These are phyloP conservation scores for Aspergillus terreus DNA, from an alignment of 2,329 filamentous ascomycete species.

Conservation along the genomic window DNA sequence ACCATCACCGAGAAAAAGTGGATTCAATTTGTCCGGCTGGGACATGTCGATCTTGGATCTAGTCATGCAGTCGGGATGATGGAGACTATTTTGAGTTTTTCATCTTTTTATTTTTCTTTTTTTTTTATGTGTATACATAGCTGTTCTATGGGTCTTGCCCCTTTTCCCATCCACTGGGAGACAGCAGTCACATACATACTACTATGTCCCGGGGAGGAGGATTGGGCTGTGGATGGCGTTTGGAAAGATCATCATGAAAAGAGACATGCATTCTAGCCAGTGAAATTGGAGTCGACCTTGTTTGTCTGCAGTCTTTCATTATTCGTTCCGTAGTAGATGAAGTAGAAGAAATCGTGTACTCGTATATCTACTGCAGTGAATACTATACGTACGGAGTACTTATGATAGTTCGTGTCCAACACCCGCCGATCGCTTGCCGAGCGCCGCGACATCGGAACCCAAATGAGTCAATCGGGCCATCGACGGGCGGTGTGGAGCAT, in stretches of 20 bases:
- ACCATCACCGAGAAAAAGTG: background rate
- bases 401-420: no score
- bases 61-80: background rate
- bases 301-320: no score
- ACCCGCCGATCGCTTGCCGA: background rate
- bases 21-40: constrained; percentile 3
- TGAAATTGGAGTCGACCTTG: no score
- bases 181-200: no score
- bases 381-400: no score
- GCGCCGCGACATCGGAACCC: constrained; percentile 16
- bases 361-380: no score
- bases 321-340: no score
- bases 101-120: constrained; percentile 6
- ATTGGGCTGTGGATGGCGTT: no score
- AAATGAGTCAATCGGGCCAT: constrained; percentile 16
- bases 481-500: background rate
- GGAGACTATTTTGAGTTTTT: constrained; percentile 2
- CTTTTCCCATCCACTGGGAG: background rate
- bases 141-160: background rate
- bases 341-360: no score
- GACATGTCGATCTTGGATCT: constrained; percentile 6
- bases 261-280: no score
- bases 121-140: background rate
- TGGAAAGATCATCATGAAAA: no score
- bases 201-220: no score